phyloP scores from a whole-genome alignment of 495 filamentous ascomycete species.

The Tuber indicum region DNA sequence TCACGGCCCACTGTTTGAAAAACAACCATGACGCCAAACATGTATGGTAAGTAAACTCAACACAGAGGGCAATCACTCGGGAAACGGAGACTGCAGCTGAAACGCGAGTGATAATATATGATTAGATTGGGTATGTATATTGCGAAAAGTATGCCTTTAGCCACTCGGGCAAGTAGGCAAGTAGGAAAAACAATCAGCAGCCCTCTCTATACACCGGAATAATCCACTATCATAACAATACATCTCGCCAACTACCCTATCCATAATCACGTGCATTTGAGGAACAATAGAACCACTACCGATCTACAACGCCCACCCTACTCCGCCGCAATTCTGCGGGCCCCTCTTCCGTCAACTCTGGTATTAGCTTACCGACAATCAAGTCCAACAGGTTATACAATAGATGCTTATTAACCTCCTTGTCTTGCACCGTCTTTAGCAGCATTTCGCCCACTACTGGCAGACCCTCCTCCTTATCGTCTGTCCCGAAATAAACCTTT shows the following conservation, averaged over 20 bases:
- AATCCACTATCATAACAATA: background rate
- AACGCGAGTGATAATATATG: background rate
- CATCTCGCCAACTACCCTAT: background rate
- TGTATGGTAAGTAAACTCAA: background rate
- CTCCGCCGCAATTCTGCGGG: slow-evolving; percentile 66
- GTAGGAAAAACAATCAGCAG: background rate
- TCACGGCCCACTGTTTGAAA: background rate
- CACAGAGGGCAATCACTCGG: background rate
- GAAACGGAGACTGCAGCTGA: background rate
- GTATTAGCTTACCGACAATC: slow-evolving; percentile 67
- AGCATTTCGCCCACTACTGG: slow-evolving; percentile 51
- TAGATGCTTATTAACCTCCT: slow-evolving; percentile 85
- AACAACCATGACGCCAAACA: background rate
- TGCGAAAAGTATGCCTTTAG: background rate
- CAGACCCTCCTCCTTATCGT: slow-evolving; percentile 45
- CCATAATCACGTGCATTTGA: background rate
- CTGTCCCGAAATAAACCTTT: slow-evolving; percentile 49
- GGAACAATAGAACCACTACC: background rate
- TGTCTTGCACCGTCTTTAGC: slow-evolving; percentile 69
- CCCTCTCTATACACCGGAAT: background rate
- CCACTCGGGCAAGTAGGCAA: background rate
- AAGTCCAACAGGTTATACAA: slow-evolving; percentile 71
- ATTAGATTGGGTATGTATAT: background rate
- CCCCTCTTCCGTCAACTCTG: slow-evolving; percentile 72
- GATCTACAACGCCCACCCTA: slow-evolving; percentile 48